These are phyloP conservation scores for Smallanthus sonchifolius DNA, from an alignment of 129 eudicot genomes.

Conservation along the genomic window DNA sequence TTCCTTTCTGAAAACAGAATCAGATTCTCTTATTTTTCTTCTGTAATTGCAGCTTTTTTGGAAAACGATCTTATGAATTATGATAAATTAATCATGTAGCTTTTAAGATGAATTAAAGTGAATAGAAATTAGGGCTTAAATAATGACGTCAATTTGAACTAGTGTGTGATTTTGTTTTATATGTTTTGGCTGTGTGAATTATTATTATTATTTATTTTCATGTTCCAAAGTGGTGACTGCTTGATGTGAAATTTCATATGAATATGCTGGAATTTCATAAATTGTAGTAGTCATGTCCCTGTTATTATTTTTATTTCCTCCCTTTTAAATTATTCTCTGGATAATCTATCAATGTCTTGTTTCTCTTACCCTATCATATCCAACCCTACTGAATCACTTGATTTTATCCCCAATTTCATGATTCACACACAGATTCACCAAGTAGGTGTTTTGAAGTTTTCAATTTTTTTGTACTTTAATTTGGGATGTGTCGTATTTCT, in stretches of 20 bases:
- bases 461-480: not conserved
- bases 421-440: slow-evolving; percentile 4
- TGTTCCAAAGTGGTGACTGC: slow-evolving; percentile 23
- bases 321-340: slow-evolving; percentile 6
- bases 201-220: not conserved
- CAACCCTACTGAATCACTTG: not conserved
- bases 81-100: not conserved
- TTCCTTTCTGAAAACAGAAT: slow-evolving; percentile 30
- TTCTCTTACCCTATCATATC: slow-evolving; percentile 9
- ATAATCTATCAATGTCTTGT: not conserved
- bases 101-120: slow-evolving; percentile 12
- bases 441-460: not conserved
- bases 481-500: not conserved
- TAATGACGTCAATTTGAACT: slow-evolving; percentile 11
- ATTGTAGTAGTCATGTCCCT: slow-evolving; percentile 35
- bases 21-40: slow-evolving; percentile 41
- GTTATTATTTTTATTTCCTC: slow-evolving; percentile 10
- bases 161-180: slow-evolving; percentile 18
- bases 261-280: slow-evolving; percentile 33
- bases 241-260: slow-evolving; percentile 62
- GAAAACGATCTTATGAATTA: not conserved
- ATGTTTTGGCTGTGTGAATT: slow-evolving; percentile 12
- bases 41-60: slow-evolving; percentile 37
- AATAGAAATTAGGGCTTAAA: slow-evolving; percentile 21
- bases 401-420: slow-evolving; percentile 9